Conservation (phyloP, 306 rosid genomes). For the Malus orientalis region DNA sequence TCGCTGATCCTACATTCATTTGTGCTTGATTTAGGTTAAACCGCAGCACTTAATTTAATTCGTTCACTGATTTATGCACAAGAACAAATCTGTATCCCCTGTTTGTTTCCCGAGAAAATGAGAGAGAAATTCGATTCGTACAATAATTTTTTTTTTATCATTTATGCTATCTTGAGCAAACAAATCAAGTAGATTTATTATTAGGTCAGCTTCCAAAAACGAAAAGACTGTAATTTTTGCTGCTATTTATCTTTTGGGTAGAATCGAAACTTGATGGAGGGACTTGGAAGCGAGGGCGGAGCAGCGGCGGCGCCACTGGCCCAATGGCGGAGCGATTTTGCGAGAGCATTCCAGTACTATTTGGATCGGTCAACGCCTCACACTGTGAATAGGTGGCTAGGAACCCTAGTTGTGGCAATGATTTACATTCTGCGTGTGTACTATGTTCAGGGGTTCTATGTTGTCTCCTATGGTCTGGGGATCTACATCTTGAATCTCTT, state of each 20-base stretch:
- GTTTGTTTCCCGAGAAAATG: not conserved
- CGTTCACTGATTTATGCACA: not conserved
- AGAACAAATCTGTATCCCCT: not conserved
- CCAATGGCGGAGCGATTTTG: slow-evolving; percentile 3
- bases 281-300: not conserved
- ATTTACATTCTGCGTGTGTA: slow-evolving; percentile 54
- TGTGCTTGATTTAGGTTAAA: not conserved
- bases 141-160: not conserved
- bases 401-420: slow-evolving; percentile 10
- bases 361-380: slow-evolving; percentile 46
- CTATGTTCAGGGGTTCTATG: slow-evolving; percentile 51
- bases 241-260: not conserved
- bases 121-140: not conserved
- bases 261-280: not conserved
- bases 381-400: slow-evolving; percentile 29
- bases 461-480: slow-evolving; percentile 58
- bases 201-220: not conserved
- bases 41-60: not conserved
- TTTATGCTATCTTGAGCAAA: not conserved
- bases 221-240: not conserved
- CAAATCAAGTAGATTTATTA: not conserved
- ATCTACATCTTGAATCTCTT: slow-evolving; percentile 57
- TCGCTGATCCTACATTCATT: too few relatives aligned
- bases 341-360: slow-evolving; percentile 49
- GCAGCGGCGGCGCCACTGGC: slow-evolving; percentile 1